phyloP scores from a whole-genome alignment of 2,329 filamentous ascomycete species.

The Colletotrichum australisinense region DNA sequence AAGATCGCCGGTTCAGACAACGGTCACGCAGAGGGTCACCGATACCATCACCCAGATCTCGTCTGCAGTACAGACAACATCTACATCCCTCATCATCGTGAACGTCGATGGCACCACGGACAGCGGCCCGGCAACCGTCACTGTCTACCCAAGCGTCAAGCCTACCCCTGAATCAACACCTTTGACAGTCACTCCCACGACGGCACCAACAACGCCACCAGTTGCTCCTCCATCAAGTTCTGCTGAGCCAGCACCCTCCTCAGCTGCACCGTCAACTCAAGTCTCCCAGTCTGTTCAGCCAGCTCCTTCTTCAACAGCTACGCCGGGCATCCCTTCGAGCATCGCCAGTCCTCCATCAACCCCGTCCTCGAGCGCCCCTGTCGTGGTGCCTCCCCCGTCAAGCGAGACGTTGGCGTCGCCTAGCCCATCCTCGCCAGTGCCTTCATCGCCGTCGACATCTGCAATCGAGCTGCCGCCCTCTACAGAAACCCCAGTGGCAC shows the following conservation, averaged over 20 bases:
- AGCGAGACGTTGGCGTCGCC: background rate
- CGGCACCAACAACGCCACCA: constrained; percentile 2
- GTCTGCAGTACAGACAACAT: constrained; percentile 36
- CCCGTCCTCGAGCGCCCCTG: background rate
- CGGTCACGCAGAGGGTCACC: constrained; percentile 44
- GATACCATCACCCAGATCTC: constrained; percentile 39
- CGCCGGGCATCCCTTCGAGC: background rate
- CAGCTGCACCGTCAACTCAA: background rate
- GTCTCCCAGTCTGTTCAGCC: background rate
- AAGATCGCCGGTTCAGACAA: constrained; percentile 40
- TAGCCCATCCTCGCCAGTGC: background rate
- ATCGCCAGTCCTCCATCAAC: background rate
- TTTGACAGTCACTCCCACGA: background rate
- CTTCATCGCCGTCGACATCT: background rate
- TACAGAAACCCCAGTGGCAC: background rate
- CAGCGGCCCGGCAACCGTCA: constrained; percentile 15
- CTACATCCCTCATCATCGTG: constrained; percentile 46
- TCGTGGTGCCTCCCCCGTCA: background rate
- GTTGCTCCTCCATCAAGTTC: constrained; percentile 7
- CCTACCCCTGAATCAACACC: constrained; percentile 1
- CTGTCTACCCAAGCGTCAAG: constrained; percentile 20
- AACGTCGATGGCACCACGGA: constrained; percentile 39
- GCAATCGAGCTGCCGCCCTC: background rate
- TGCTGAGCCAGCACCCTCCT: background rate
- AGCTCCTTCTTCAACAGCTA: background rate